Evolutionary conservation across 495 filamentous ascomycete species (phyloP).

Genomic region (Xylaria palmicola): DNA sequence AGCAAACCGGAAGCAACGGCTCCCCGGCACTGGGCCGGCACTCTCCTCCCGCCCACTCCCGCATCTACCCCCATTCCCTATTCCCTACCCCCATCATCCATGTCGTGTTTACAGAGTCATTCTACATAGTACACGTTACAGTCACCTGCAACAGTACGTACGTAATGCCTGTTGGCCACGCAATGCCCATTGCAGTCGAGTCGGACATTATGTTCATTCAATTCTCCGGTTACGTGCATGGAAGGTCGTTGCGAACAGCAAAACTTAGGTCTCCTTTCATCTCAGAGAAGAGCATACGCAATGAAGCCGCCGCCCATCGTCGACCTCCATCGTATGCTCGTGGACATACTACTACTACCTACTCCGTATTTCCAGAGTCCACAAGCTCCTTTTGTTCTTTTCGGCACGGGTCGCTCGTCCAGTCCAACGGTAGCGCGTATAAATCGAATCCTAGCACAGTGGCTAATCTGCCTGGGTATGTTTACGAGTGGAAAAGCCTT

Average conservation of each 20-base stretch:
- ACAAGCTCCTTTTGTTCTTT: neutral
- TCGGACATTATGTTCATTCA: conserved; percentile 1
- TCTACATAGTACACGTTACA: neutral
- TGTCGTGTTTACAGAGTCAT: no score
- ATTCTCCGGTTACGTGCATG: neutral
- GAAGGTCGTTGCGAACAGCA: neutral
- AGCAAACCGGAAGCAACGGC: conserved; percentile 10
- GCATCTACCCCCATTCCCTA: conserved; percentile 4
- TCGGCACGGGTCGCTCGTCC: conserved; percentile 12
- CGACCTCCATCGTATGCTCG: neutral
- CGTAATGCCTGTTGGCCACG: neutral
- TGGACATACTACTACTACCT: neutral
- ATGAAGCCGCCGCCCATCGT: neutral
- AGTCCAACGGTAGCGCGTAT: neutral
- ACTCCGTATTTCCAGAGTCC: neutral
- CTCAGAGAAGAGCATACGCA: neutral
- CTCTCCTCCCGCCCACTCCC: conserved; percentile 5
- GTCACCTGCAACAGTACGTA: neutral
- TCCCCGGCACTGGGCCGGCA: neutral
- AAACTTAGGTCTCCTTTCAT: neutral
- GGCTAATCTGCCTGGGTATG: neutral
- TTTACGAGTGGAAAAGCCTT: no score
- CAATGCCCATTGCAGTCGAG: neutral
- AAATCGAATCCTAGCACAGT: neutral
- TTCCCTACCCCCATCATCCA: neutral